A percentile compares a stretch with the other conserved stretches of the same genome.
Conservation (phyloP, 2,329 filamentous ascomycete genomes). For the Sarocladiaceae sp. region DNA sequence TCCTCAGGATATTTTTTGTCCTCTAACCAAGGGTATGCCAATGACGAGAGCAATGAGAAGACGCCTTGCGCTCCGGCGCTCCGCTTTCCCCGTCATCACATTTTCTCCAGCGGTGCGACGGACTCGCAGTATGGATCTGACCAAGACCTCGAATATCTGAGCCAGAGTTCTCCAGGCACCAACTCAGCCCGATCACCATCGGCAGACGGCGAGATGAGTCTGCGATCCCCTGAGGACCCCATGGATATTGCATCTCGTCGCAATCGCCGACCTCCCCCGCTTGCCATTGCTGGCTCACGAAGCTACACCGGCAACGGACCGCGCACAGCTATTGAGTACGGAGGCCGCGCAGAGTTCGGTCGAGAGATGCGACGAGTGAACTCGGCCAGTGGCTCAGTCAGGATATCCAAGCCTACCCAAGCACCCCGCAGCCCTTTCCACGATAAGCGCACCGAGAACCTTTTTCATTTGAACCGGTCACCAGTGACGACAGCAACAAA, state of each 20-base stretch:
- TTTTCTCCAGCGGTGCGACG: conserved; percentile 15
- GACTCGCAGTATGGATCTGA: conserved; percentile 18
- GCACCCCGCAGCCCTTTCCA: conserved; percentile 34
- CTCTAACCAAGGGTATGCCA: not conserved
- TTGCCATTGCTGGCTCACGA: conserved; percentile 39
- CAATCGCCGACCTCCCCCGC: conserved; percentile 38
- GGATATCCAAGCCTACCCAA: conserved; percentile 26
- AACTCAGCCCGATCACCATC: conserved; percentile 5
- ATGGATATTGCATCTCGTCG: conserved; percentile 52
- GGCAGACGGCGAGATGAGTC: conserved; percentile 17
- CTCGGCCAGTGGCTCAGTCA: conserved; percentile 41
- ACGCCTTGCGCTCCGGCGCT: not conserved
- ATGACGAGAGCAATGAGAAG: conserved; percentile 3
- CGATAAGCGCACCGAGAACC: conserved; percentile 40
- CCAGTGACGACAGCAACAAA: conserved; percentile 33
- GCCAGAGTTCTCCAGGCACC: conserved; percentile 8
- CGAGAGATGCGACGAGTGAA: conserved; percentile 51
- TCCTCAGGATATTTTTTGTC: not conserved
- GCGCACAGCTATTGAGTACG: conserved; percentile 44
- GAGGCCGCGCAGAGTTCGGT: conserved; percentile 38
- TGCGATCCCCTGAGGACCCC: conserved; percentile 43
- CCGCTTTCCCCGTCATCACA: conserved; percentile 1
- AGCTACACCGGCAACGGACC: conserved; percentile 38
- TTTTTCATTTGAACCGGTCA: conserved; percentile 39
- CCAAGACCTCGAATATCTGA: conserved; percentile 5